Evolutionary conservation across 2,329 filamentous ascomycete species (phyloP), one percentile per base, ranked within the genome.

Genomic region (Proliferodiscus dingleyae): DNA sequence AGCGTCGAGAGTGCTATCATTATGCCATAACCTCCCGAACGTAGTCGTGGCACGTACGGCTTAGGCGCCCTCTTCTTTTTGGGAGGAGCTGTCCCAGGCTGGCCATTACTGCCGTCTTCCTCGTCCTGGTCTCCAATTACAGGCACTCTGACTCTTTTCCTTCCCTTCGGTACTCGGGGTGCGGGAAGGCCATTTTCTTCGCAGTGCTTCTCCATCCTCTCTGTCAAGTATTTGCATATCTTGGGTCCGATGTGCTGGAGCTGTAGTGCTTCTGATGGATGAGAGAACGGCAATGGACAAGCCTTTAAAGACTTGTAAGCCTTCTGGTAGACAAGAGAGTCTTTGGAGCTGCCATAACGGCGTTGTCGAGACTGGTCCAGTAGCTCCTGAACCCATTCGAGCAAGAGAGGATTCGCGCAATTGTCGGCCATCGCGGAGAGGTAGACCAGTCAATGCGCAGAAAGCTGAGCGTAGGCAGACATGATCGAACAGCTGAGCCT

Each of bases 321-420:
- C 56, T 83, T 80, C 53, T 79, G 85, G 64, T 89, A 91, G 0
- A 78, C 82, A n/a, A 74, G 78, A 19, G 81, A 67, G 18, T 83
- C 84, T 61, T 87, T 89, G 15, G 79, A 78, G 60, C 84, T 87
- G n/a, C n/a, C n/a, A n/a, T n/a, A n/a, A n/a, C n/a, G n/a, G 37
- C 76, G 77, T 55, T 87, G 79, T 39, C 76, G 73, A 10, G 85
- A 86, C 32, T 76, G 63, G 36, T 89, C 83, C 40, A 85, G 75
- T 84, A 83, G 89, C 69, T 89, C 85, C 59, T 86, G 83, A 41
- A 90, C 79, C 81, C 85, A 90, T 53, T 69, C 68, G 9, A 90
- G 72, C 7, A 89, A 73, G 32, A 87, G 71, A 4, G 86, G 81
- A 57, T 93, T 93, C 13, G 60, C 58, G 30, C 60, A 62, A 42